A percentile compares a stretch with the other conserved stretches of the same genome.
These are phyloP conservation scores for Rubia peregrina DNA, from an alignment of 305 asterid genomes.

Conservation along the genomic window DNA sequence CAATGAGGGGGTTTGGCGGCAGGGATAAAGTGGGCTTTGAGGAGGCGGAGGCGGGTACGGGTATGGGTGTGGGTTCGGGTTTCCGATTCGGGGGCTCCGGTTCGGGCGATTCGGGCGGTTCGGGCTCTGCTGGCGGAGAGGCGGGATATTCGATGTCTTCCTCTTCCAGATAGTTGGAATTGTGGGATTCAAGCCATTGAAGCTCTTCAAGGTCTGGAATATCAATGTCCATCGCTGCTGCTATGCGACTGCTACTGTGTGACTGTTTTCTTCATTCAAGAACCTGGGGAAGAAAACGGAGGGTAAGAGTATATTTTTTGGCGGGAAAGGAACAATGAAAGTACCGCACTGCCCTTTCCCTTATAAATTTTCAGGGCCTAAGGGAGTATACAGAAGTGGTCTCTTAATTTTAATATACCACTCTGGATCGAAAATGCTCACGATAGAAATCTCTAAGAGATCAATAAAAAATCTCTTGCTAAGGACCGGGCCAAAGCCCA, in stretches of 20 bases:
- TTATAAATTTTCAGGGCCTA: not conserved
- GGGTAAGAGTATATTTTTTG: conserved; percentile 16
- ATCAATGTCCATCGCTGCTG: conserved; percentile 41
- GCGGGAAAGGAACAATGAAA: conserved; percentile 37
- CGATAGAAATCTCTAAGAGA: no score
- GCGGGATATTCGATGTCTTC: conserved; percentile 44
- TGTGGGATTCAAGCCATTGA: conserved; percentile 73
- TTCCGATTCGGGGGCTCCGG: not conserved
- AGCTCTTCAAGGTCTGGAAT: conserved; percentile 73
- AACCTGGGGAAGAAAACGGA: not conserved
- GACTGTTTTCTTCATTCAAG: not conserved
- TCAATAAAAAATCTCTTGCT: no score
- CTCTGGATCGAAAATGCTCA: no score
- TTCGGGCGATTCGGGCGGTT: conserved; percentile 18
- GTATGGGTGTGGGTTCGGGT: conserved; percentile 2
- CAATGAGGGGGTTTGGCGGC: conserved; percentile 39
- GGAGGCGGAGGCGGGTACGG: conserved; percentile 15
- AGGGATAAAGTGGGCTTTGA: conserved; percentile 39
- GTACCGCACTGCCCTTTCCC: conserved; percentile 4
- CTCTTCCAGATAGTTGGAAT: conserved; percentile 39
- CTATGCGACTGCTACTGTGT: not conserved
- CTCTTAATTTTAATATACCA: no score
- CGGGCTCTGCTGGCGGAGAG: conserved; percentile 51
- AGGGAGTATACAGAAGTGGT: no score
- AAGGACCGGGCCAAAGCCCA: no score